These are phyloP conservation scores for Thalassiosira exigua DNA, from an alignment of 352 stramenopile species.

Conservation along the genomic window DNA sequence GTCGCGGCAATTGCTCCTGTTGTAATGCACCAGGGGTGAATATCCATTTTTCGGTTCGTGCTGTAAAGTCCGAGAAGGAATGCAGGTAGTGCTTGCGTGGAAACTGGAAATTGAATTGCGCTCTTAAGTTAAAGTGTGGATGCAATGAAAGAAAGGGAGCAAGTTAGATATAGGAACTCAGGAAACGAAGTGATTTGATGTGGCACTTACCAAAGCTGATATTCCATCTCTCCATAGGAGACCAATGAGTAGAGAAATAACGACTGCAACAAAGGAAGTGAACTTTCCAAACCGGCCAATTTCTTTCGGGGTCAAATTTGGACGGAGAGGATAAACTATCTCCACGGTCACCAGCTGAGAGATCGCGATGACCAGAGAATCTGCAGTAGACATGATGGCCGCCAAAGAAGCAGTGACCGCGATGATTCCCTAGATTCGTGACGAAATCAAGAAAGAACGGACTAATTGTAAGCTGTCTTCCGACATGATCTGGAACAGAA, in stretches of 20 bases:
- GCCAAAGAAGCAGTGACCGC: conserved; percentile 28
- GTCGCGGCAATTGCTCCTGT: conserved; percentile 9
- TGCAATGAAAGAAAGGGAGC: too few species aligned
- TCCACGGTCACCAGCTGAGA: conserved; percentile 40
- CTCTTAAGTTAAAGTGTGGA: too few species aligned
- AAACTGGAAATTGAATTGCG: conserved; percentile 22
- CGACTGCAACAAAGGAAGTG: conserved; percentile 13
- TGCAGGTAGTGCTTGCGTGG: conserved; percentile 14
- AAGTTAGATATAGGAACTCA: too few species aligned
- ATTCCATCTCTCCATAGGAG: conserved; percentile 11
- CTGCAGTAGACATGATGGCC: conserved; percentile 51
- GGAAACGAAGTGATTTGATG: too few species aligned
- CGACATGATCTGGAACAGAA: too few species aligned
- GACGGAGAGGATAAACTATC: conserved; percentile 18
- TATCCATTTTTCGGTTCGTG: conserved; percentile 4
- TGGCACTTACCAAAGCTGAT: conserved; percentile 4
- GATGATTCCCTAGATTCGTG: conserved; percentile 16
- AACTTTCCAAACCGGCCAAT: conserved; percentile 29
- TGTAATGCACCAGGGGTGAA: conserved; percentile 37
- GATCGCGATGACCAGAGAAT: conserved; percentile 44
- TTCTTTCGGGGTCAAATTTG: conserved; percentile 3
- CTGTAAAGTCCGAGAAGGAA: conserved; percentile 35
- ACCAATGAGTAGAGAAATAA: conserved; percentile 11
- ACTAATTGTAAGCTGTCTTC: too few species aligned
- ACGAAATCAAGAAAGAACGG: too few species aligned